Conservation (phyloP, 345 rosid genomes). For the Turritis glabra region DNA sequence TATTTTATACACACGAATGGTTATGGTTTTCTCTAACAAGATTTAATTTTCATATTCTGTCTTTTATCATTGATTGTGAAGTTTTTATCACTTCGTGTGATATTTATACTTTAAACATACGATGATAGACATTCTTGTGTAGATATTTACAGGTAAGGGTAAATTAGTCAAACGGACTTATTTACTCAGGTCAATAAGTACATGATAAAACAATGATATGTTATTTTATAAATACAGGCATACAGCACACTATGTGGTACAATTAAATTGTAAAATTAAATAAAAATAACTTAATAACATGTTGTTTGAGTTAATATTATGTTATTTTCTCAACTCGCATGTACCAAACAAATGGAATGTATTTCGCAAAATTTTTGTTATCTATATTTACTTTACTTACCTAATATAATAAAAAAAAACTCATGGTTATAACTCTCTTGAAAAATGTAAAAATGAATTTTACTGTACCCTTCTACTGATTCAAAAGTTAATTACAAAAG, state of each 20-base stretch:
- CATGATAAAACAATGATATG: neutral
- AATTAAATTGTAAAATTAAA: neutral
- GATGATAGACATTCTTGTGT: neutral
- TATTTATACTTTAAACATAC: neutral
- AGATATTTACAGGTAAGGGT: neutral
- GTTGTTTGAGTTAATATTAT: neutral
- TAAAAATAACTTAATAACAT: too few species aligned
- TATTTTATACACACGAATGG: constrained; percentile 16
- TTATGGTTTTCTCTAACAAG: neutral
- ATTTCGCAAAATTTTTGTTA: neutral
- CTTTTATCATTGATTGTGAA: constrained; percentile 18
- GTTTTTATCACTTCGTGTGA: neutral
- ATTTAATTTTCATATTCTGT: neutral
- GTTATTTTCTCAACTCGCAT: neutral
- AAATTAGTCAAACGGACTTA: neutral
- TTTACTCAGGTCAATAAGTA: neutral
- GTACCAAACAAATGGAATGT: neutral
- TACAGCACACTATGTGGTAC: neutral
- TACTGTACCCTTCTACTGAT: too few species aligned
- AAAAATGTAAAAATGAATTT: too few species aligned
- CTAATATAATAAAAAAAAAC: neutral
- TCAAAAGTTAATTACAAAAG: too few species aligned
- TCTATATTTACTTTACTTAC: neutral
- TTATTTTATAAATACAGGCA: too few species aligned
- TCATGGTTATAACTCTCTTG: neutral